A percentile compares a stretch with the other conserved stretches of the same genome.
Conservation (phyloP, 208 protist genomes). For the Acanthamoeba rhysodes region DNA sequence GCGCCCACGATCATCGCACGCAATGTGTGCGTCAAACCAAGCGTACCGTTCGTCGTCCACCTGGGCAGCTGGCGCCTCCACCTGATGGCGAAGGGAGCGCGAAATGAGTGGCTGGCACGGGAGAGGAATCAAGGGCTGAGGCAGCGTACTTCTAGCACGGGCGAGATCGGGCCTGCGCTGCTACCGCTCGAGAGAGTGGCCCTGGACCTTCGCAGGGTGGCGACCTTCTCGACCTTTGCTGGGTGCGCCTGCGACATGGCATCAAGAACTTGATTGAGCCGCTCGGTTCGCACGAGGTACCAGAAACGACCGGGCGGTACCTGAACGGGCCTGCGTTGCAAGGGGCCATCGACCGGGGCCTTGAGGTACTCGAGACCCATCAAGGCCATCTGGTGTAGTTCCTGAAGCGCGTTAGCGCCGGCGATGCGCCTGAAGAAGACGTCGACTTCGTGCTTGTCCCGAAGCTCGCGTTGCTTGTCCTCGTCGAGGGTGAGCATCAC, state of each 20-base stretch:
- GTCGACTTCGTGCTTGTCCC: not conserved
- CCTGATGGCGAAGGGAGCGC: not conserved
- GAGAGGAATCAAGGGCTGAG: too few relatives aligned
- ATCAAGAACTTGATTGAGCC: too few relatives aligned
- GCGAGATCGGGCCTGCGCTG: too few relatives aligned
- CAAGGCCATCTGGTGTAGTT: not conserved
- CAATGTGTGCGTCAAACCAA: too few relatives aligned
- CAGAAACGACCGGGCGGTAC: not conserved
- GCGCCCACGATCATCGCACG: not conserved
- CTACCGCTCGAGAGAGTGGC: not conserved
- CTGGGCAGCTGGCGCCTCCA: not conserved
- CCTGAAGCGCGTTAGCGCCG: not conserved
- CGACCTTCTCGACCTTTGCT: not conserved
- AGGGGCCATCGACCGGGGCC: not conserved
- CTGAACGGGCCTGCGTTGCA: not conserved
- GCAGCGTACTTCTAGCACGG: too few relatives aligned
- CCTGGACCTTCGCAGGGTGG: not conserved
- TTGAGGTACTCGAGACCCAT: not conserved
- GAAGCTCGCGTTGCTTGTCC: not conserved
- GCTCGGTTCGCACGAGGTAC: too few relatives aligned
- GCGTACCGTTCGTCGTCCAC: not conserved
- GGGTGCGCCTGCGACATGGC: not conserved
- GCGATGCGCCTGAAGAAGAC: not conserved
- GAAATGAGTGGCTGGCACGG: too few relatives aligned
- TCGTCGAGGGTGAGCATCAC: slow-evolving; percentile 33